These are phyloP conservation scores for Lophiostoma macrostomum DNA, from an alignment of 495 filamentous ascomycete genomes.

Conservation along the genomic window DNA sequence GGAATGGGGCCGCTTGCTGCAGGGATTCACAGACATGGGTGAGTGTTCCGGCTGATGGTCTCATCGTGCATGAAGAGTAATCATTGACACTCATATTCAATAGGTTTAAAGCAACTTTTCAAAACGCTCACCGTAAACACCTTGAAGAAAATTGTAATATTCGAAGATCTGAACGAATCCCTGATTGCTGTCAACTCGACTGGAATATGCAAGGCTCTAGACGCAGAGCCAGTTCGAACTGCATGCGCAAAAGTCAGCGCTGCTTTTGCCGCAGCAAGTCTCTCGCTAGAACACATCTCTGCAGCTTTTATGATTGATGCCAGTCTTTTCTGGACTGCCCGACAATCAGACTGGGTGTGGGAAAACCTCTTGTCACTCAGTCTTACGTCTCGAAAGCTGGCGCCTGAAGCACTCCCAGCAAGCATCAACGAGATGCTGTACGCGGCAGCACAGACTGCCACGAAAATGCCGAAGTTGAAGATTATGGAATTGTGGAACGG, in stretches of 20 bases:
- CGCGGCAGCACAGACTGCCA: conserved; percentile 5
- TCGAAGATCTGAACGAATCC: conserved; percentile 8
- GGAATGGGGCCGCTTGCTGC: neutral
- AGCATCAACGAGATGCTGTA: neutral
- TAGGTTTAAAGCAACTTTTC: neutral
- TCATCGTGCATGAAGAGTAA: neutral
- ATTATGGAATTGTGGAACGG: conserved; percentile 10
- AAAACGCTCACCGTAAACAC: neutral
- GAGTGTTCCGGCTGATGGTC: conserved; percentile 2
- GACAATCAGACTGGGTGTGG: conserved; percentile 8
- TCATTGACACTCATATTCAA: conserved; percentile 2
- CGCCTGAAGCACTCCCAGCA: neutral
- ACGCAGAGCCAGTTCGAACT: conserved; percentile 3
- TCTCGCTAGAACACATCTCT: conserved; percentile 7
- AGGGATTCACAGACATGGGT: neutral
- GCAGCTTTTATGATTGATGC: conserved; percentile 6
- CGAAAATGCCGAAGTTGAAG: conserved; percentile 1
- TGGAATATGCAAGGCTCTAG: neutral
- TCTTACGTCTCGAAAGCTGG: conserved; percentile 1
- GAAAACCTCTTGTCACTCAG: neutral
- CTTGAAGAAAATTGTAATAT: neutral
- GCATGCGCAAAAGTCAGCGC: neutral
- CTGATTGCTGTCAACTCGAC: neutral
- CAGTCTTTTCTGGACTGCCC: neutral
- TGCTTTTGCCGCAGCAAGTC: conserved; percentile 4